phyloP scores from a whole-genome alignment of 257 asterid species.

The Cinchona pubescens region DNA sequence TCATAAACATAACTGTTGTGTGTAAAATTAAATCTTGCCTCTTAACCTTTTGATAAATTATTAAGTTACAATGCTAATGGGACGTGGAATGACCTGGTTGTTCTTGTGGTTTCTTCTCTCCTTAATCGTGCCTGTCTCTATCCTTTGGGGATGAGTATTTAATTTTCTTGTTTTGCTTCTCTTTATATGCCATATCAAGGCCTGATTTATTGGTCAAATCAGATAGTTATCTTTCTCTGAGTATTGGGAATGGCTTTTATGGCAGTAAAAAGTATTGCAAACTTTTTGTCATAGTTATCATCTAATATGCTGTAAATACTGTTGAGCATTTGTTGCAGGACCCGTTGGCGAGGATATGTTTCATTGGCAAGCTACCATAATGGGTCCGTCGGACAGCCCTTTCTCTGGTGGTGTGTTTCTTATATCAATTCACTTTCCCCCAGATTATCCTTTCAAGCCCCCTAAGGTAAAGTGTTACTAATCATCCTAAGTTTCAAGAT shows the following conservation, averaged over 20 bases:
- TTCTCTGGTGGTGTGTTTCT: slow-evolving; percentile 70
- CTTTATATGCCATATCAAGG: neutral
- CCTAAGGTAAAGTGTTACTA: slow-evolving; percentile 50
- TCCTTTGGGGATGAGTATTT: neutral
- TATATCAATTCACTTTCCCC: slow-evolving; percentile 67
- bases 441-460: slow-evolving; percentile 84
- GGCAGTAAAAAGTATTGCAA: neutral
- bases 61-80: neutral
- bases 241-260: neutral
- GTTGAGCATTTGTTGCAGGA: slow-evolving; percentile 32
- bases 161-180: neutral
- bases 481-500: neutral
- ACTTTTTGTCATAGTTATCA: neutral
- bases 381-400: slow-evolving; percentile 85
- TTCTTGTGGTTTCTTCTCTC: neutral
- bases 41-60: neutral
- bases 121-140: neutral
- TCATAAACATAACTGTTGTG: neutral
- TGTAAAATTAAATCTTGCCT: neutral
- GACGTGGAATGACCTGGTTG: neutral
- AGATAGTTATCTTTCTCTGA: neutral
- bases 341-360: slow-evolving; percentile 78
- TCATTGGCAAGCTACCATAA: slow-evolving; percentile 80
- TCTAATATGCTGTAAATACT: slow-evolving; percentile 2
- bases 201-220: neutral